phyloP scores from a whole-genome alignment of 805 yeast species.

The Metschnikowia reukaufii region DNA sequence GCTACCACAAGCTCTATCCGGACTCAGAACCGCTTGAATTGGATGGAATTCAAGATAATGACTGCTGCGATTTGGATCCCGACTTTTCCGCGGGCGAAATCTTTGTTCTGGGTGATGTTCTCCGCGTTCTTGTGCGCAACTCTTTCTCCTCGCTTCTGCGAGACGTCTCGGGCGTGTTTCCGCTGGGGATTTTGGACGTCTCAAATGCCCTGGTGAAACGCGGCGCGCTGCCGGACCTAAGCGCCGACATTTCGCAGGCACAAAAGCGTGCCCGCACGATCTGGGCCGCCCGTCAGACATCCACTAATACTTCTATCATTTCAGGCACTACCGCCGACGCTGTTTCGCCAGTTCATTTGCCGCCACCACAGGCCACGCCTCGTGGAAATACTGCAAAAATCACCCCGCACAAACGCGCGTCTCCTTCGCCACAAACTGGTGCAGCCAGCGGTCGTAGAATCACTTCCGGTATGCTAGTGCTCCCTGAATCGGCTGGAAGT shows the following conservation, averaged over 20 bases:
- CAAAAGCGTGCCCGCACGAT: conserved; percentile 17
- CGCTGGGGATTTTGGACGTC: conserved; percentile 7
- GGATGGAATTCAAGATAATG: conserved; percentile 62
- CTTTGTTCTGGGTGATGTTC: conserved; percentile 42
- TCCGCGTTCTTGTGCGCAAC: conserved; percentile 38
- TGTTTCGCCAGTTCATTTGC: conserved; percentile 23
- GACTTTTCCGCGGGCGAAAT: conserved; percentile 68
- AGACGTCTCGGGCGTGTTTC: conserved; percentile 6
- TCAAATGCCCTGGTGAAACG: conserved; percentile 9
- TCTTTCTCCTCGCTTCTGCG: conserved; percentile 15
- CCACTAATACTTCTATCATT: background rate
- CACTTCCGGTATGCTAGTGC: conserved; percentile 43
- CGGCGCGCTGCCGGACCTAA: background rate
- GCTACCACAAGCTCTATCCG: conserved; percentile 67
- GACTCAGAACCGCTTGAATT: conserved; percentile 54
- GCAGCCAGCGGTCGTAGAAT: conserved; percentile 25
- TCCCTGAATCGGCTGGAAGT: conserved; percentile 24
- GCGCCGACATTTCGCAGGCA: conserved; percentile 5
- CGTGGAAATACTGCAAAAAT: conserved; percentile 1
- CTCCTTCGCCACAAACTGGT: conserved; percentile 19
- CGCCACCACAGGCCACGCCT: conserved; percentile 31
- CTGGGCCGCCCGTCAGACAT: conserved; percentile 13
- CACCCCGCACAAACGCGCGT: conserved; percentile 32
- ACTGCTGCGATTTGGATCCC: conserved; percentile 76
- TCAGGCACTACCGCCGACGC: background rate